These are phyloP conservation scores for Trichophyton mentagrophytes DNA, from an alignment of 2,329 filamentous ascomycete species.

Conservation along the genomic window DNA sequence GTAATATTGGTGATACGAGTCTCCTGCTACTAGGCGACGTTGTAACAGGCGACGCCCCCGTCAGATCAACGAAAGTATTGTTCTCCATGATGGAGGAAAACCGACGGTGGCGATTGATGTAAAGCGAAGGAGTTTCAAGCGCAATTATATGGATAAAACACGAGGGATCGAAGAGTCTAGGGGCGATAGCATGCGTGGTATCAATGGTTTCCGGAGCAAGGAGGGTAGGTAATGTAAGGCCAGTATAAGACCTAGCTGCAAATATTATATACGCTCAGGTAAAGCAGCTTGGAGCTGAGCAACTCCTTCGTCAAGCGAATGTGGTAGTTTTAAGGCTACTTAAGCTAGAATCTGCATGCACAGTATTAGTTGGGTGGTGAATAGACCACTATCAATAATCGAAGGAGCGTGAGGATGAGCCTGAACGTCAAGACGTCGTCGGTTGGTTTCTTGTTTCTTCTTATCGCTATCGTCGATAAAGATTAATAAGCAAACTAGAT, in stretches of 20 bases:
- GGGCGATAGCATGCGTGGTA: not conserved
- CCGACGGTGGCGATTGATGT: not conserved
- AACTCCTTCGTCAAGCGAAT: not conserved
- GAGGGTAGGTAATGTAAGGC: not conserved
- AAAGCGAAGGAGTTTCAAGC: not conserved
- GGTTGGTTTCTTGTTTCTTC: too few species aligned
- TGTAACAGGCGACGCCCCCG: slow-evolving; percentile 4
- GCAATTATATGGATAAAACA: not conserved
- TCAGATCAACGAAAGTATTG: slow-evolving; percentile 11
- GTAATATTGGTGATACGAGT: not conserved
- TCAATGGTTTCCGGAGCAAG: not conserved
- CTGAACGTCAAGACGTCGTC: too few species aligned
- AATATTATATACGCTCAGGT: not conserved
- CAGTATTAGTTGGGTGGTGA: not conserved
- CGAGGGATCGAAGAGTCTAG: not conserved
- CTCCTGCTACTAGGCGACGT: not conserved
- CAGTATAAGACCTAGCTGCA: not conserved
- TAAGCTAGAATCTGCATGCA: not conserved
- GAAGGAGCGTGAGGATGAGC: too few species aligned
- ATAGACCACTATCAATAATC: not conserved
- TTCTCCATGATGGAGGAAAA: slow-evolving; percentile 6
- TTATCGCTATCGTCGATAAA: not conserved
- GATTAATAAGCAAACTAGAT: not conserved
- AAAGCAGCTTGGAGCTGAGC: not conserved
- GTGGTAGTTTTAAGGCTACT: too few species aligned